Evolutionary conservation across 2,329 filamentous ascomycete genomes (phyloP).

Genomic region (Stagonosporopsis cucurbitacearum): DNA sequence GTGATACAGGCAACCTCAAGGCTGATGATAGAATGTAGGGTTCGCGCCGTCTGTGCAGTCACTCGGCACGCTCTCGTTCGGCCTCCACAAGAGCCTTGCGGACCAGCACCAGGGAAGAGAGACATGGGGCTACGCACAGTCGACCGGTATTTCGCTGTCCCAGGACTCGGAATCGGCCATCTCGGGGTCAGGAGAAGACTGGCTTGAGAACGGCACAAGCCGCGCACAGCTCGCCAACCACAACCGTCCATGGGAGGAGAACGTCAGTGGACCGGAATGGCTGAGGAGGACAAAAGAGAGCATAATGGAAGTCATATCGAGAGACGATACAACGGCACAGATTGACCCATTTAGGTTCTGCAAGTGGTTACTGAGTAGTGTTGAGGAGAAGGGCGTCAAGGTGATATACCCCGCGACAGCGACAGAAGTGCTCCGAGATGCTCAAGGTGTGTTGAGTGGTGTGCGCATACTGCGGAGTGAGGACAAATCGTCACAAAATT

Average conservation of each 20-base stretch:
- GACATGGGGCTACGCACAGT: constrained; percentile 66
- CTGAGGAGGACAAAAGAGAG: constrained; percentile 63
- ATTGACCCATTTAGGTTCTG: constrained; percentile 73
- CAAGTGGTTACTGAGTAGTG: constrained; percentile 67
- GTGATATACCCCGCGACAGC: constrained; percentile 70
- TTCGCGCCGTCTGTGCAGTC: constrained; percentile 64
- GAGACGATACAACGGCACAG: constrained; percentile 67
- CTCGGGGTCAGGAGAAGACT: constrained; percentile 64
- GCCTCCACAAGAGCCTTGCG: constrained; percentile 70
- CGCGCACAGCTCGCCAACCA: constrained; percentile 60
- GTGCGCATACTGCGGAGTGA: constrained; percentile 47
- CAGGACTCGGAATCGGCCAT: constrained; percentile 53
- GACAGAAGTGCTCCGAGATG: constrained; percentile 60
- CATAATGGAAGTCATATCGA: constrained; percentile 66
- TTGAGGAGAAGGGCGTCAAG: constrained; percentile 65
- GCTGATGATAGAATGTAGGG: constrained; percentile 45
- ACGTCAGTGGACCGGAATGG: constrained; percentile 60
- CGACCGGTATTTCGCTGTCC: constrained; percentile 63
- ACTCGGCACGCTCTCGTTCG: constrained; percentile 72
- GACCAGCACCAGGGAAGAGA: constrained; percentile 62
- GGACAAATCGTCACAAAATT: constrained; percentile 56
- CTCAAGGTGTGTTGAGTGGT: constrained; percentile 58
- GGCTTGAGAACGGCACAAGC: constrained; percentile 69
- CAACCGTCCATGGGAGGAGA: constrained; percentile 36
- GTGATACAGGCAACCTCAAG: background rate